Evolutionary conservation across 2,329 filamentous ascomycete species (phyloP).

Genomic region (Aspergillus ochraceoroseus): DNA sequence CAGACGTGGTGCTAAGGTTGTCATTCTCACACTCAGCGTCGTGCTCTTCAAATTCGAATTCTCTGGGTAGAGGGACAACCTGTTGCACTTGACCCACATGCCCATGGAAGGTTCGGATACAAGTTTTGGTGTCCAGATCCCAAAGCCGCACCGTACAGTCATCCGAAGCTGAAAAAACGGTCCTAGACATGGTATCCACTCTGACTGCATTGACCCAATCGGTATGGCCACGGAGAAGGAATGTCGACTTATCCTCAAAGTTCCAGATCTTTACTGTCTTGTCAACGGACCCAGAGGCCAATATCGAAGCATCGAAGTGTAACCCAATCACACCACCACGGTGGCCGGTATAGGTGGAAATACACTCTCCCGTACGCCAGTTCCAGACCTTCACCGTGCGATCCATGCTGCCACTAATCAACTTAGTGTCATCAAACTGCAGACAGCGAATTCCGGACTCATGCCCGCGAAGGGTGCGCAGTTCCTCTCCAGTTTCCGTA

Average conservation of each 20-base stretch:
- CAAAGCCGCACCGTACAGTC: conserved; percentile 87
- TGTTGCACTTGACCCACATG: conserved; percentile 96
- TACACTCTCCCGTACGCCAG: conserved; percentile 82
- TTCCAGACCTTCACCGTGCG: conserved; percentile 91
- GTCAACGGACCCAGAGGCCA: conserved; percentile 87
- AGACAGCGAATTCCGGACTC: conserved; percentile 77
- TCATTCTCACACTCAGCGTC: conserved; percentile 55
- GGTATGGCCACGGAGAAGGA: conserved; percentile 72
- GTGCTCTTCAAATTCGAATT: conserved; percentile 82
- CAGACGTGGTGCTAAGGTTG: conserved; percentile 40
- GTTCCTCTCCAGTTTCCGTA: conserved; percentile 76
- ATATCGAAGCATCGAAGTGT: conserved; percentile 76
- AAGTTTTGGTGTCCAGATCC: conserved; percentile 80
- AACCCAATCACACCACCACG: conserved; percentile 77
- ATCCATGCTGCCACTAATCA: conserved; percentile 87
- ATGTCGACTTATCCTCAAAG: conserved; percentile 76
- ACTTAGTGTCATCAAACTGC: conserved; percentile 86
- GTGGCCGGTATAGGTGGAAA: conserved; percentile 76
- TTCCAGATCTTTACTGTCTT: conserved; percentile 89
- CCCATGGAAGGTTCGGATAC: conserved; percentile 72
- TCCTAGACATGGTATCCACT: conserved; percentile 74
- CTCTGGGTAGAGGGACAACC: conserved; percentile 73
- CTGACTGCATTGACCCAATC: conserved; percentile 98
- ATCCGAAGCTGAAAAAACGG: conserved; percentile 87
- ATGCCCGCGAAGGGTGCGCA: conserved; percentile 81